Base-by-base conservation (phyloP, 768 basidiomycete genomes). In the Termitomyces sp. region DNA sequence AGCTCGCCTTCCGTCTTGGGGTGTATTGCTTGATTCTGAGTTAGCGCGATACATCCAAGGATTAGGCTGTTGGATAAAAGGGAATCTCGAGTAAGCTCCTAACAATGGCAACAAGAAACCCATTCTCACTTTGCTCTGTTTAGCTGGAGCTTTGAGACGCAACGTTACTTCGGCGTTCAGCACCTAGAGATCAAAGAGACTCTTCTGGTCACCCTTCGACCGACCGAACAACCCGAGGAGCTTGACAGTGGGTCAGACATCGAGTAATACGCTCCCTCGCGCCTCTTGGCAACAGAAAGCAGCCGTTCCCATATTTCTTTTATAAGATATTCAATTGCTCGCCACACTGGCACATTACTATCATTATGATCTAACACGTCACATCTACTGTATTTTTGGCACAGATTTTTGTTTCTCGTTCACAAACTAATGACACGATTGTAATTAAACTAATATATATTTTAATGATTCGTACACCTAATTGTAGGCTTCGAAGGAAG, bases 91-190 rank as follows among this genome's bases (percentile, higher is more conserved):
- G 76, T 80, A 66, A 66, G 73, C 66, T 35, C 23, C 35, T 45
- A 9, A n/a, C 40, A 29, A 50, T 29, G 35, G 33, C 20, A 43
- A 44, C 29, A 32, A 39, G 22, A 29, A 56, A 7, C 36, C 41
- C 53, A 35, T 39, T 56, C n/a, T 58, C 57, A 53, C 55, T 64
- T 59, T 45, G 47, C 54, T 16, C 50, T 46, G 42, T 53, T 56
- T 50, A 79, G 79, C 54, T 86, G 85, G 86, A 83, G 83, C 63
- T 86, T 89, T 67, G 81, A 86, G 67, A 83, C 81, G 29, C 77
- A 79, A 60, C 76, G 84, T 33, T 88, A 89, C 71, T 88, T 89
- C 63, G 86, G 85, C 43, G 69, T 75, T 56, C 69, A 74, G 40
- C 78, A 81, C 58, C 62, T 73, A 35, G 75, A 82, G 67, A 75